Base-by-base conservation (phyloP, 805 yeast genomes). In the Wickerhamomyces hampshirensis region DNA sequence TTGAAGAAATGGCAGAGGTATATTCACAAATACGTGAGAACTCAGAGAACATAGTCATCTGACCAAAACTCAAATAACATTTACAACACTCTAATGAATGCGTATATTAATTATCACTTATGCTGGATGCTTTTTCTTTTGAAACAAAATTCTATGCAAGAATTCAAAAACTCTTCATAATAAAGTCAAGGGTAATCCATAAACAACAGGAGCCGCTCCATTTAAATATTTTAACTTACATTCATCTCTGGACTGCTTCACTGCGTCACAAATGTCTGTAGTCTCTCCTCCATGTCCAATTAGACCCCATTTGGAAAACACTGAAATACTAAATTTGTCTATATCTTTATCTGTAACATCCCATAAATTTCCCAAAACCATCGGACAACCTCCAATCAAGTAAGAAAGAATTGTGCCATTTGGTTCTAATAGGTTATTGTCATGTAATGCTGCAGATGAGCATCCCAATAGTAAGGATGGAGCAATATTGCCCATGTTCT, bases 281-380 rank as follows among this genome's bases (percentile, higher is more conserved):
- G 42, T 27, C 12, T 43, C 48, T 4, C 35, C 43, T 2, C 42
- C 39, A 3, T 37, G 35, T 6, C 35, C 56, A 30, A 70, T 53
- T 11, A 85, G 54, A 0, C 93, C 93, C 80, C 93, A 81, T 42
- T 68, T 65, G 3, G 69, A 68, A 46, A 93, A 71, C 26, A 85
- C 55, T 3, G 73, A 63, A 8, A 69, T 41, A 17, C 86, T 81
- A 48, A 89, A 87, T 48, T 69, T 71, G 58, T 93, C 98, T 34
- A 87, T 85, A 56, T 93, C 99, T 47, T 84, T 88, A 59, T 93
- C 98, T 0, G 98, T 93, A 5, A 93, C 97, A 58, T 88, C 96
- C 98, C 98, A 93, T 38, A 93, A 60, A 50, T 86, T 87, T 0
- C 86, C 96, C 26, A 93, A 62, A 1, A 87, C 70, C 77, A 84